Evolutionary conservation across 495 filamentous ascomycete genomes (phyloP).

Genomic region (Annulohypoxylon stygium): DNA sequence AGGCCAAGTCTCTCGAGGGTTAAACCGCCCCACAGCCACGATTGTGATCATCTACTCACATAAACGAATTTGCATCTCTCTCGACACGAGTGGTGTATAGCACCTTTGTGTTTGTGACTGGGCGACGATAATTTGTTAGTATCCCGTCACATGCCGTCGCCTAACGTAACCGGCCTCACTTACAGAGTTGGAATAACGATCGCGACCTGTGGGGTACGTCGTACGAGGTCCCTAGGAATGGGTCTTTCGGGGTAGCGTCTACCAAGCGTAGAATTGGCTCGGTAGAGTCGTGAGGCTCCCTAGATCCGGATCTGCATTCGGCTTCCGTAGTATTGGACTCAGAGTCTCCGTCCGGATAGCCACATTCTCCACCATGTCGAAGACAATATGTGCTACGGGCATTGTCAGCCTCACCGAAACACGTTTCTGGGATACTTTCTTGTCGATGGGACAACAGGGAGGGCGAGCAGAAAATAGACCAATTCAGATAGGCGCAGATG

Average conservation of each 20-base stretch:
- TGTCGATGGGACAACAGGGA: background rate
- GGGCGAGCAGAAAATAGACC: constrained; percentile 10
- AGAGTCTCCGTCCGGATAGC: constrained; percentile 48
- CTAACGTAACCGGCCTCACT: constrained; percentile 33
- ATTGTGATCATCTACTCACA: constrained; percentile 43
- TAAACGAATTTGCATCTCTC: constrained; percentile 47
- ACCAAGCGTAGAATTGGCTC: constrained; percentile 37
- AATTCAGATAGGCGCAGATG: constrained; percentile 13
- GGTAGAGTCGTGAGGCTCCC: constrained; percentile 46
- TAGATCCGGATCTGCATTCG: constrained; percentile 33
- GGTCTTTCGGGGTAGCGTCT: constrained; percentile 44
- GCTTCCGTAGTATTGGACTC: constrained; percentile 33
- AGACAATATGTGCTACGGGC: constrained; percentile 50
- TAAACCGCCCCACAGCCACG: constrained; percentile 23
- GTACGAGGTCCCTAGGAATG: constrained; percentile 49
- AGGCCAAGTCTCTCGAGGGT: constrained; percentile 30
- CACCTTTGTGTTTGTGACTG: constrained; percentile 49
- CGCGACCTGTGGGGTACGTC: constrained; percentile 50
- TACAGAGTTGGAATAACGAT: constrained; percentile 52
- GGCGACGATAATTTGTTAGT: constrained; percentile 27
- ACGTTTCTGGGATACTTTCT: constrained; percentile 2
- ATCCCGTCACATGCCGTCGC: constrained; percentile 12
- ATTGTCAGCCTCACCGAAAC: constrained; percentile 39
- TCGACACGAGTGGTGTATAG: constrained; percentile 49
- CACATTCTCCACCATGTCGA: constrained; percentile 52